These are phyloP conservation scores for Harrya chromipes DNA, from an alignment of 768 basidiomycete genomes.

Conservation along the genomic window DNA sequence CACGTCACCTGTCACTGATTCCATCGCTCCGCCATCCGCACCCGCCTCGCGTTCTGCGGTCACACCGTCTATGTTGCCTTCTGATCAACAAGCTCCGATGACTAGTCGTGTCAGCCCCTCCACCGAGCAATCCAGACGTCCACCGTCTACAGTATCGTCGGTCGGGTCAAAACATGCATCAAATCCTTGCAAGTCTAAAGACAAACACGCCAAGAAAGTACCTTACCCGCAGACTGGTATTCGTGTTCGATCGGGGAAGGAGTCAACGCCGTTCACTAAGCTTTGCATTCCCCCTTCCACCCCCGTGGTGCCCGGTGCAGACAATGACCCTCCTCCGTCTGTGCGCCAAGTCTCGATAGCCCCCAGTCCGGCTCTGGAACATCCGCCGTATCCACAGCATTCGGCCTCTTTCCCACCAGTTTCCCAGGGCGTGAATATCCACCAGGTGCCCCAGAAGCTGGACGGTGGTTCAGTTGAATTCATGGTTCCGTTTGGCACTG, in stretches of 20 bases:
- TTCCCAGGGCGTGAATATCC: constrained; percentile 3
- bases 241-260: constrained; percentile 43
- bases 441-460: constrained; percentile 12
- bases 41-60: not conserved
- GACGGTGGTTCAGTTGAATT: constrained; percentile 21
- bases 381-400: constrained; percentile 11
- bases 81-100: constrained; percentile 1
- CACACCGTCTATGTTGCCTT: not conserved
- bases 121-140: constrained; percentile 16
- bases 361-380: constrained; percentile 11
- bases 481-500: constrained; percentile 20
- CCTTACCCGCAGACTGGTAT: constrained; percentile 45
- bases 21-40: not conserved
- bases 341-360: constrained; percentile 10
- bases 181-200: constrained; percentile 32
- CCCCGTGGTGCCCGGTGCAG: constrained; percentile 12
- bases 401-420: constrained; percentile 9
- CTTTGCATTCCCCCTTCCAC: constrained; percentile 2
- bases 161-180: constrained; percentile 11
- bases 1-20: not conserved
- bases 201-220: constrained; percentile 41
- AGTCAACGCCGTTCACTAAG: constrained; percentile 22
- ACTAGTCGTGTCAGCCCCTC: not conserved
- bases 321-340: constrained; percentile 7
- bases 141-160: constrained; percentile 5